Percentiles rank a stretch among this genome's conserved stretches.
Evolutionary conservation across 1,139 yeast species (phyloP).

Genomic region (Debaryomycetaceae sp.): DNA sequence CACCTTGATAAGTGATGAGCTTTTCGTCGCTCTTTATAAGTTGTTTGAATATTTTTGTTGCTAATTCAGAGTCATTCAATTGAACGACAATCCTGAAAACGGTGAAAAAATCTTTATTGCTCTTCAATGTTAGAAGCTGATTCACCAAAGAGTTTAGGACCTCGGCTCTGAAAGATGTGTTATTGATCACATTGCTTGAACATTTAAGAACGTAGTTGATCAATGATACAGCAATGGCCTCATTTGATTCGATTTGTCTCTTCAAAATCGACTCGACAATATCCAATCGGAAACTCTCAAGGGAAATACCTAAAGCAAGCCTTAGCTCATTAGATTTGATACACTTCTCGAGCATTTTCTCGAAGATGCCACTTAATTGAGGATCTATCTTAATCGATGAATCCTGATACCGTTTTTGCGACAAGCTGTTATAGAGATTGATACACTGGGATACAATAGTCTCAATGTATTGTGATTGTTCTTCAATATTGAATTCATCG

Average conservation of each 20-base stretch:
- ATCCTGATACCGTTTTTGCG: slow-evolving; percentile 53
- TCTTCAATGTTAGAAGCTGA: slow-evolving; percentile 53
- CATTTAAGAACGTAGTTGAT: slow-evolving; percentile 77
- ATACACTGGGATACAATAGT: slow-evolving; percentile 93
- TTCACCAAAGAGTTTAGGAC: slow-evolving; percentile 63
- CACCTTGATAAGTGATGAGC: slow-evolving; percentile 83
- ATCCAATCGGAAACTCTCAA: slow-evolving; percentile 86
- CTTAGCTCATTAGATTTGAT: slow-evolving; percentile 65
- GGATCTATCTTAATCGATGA: slow-evolving; percentile 48
- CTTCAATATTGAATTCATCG: slow-evolving; percentile 69
- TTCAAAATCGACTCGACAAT: slow-evolving; percentile 63
- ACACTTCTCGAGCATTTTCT: slow-evolving; percentile 82
- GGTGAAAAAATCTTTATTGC: slow-evolving; percentile 74
- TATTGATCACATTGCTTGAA: slow-evolving; percentile 58
- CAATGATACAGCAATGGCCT: slow-evolving; percentile 51
- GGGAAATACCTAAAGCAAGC: slow-evolving; percentile 85
- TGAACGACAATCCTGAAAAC: slow-evolving; percentile 85
- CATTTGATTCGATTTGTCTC: slow-evolving; percentile 33
- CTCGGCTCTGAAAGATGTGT: slow-evolving; percentile 60
- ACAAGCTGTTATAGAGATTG: slow-evolving; percentile 67
- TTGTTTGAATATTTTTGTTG: slow-evolving; percentile 63
- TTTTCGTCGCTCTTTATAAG: slow-evolving; percentile 42
- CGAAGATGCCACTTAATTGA: slow-evolving; percentile 68
- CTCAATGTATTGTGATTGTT: slow-evolving; percentile 80
- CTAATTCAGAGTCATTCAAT: slow-evolving; percentile 71